Evolutionary conservation across 441 rosid species (phyloP), one percentile per base, ranked within the genome.

Genomic region (Kokia cookei): DNA sequence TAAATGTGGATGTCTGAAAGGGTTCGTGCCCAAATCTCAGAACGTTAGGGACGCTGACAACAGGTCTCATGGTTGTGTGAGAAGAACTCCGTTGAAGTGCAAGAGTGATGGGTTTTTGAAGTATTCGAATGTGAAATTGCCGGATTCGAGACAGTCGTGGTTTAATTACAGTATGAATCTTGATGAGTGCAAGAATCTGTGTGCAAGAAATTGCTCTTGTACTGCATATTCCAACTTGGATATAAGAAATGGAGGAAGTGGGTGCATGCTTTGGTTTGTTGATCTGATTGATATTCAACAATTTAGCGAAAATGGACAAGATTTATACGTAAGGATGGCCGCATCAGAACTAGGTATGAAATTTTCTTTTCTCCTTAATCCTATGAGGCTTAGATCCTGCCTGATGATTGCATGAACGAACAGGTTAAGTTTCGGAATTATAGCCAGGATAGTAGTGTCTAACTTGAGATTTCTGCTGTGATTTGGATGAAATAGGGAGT

Each of bases 231-330:
- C 82, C n/a, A 74, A 37, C 24, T 69, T 68, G 27, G 71, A 79
- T 69, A 64, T 76, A 14, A 62, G 79, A 48, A n/a, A 68, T 11
- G 53, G 73, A 1, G 82, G 83, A 54, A 78, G 72, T 51, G 86
- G 84, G 6, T 83, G 85, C 42, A 26, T 82, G 59, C 75, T 77
- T 42, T 82, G 85, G 83, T 82, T 69, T 1, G 58, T 27, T 42
- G 79, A 43, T 10, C 67, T 82, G 63, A 67, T 82, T 47, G 81
- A 82, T 40, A 75, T 79, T 7, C 72, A 65, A 66, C 71, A 71
- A 26, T 51, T 71, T 15, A 7, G 47, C 2, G 69, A 69, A 19
- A 65, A 14, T 45, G 73, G 77, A 9, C 75, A 80, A 73, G 79
- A 73, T 2, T 19, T 80, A 24, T 69, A 73, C 57, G 2, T 76